Base-by-base conservation (phyloP, 2,329 filamentous ascomycete species). In the Paecilomyces dactylethromorphus region DNA sequence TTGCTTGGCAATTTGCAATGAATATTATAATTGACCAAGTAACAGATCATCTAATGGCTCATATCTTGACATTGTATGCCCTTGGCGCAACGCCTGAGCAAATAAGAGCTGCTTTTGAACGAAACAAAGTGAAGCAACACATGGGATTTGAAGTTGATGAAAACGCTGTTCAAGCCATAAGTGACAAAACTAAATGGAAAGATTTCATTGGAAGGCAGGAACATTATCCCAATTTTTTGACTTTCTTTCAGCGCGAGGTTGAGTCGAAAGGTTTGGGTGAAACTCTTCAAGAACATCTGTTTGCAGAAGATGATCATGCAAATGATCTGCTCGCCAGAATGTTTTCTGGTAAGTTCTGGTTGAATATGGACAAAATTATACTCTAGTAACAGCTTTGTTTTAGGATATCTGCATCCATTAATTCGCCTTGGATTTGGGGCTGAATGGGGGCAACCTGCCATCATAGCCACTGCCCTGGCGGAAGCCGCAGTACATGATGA, bases 371-470 rank as follows among this genome's bases (percentile, higher is more conserved):
- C 55, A 15, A n/a, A 45, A 53, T 11, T 24, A 53, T 6, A 26
- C 13, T 24, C 10, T n/a, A 33, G 12, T 45, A 63, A 62, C 5
- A n/a, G 65, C 2, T 55, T n/a, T n/a, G n/a, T n/a, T 62, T 39
- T 64, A 82, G 86, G 89, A 0, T 82, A 93, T 62, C 65, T 92
- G 1, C 91, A 96, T 68, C 91, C 91, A 1, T 76, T 94, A 15
- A 92, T 96, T 62, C 91, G 96, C 69, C 81, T 96, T 21, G 89
- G 91, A 54, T 96, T 91, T 69, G 92, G 89, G 3, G 70, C 96
- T 35, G 91, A 96, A 70, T 96, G 91, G 77, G 72, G 82, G 10
- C 91, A 96, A 69, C 90, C 90, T 1, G 89, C 89, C 39, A 86
- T 96, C 60, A 81, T 96, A 29, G 90, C 91, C 5, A 85, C 93